Conservation (phyloP, 164 flowering plant genomes). For the Nymphaea thermarum region DNA sequence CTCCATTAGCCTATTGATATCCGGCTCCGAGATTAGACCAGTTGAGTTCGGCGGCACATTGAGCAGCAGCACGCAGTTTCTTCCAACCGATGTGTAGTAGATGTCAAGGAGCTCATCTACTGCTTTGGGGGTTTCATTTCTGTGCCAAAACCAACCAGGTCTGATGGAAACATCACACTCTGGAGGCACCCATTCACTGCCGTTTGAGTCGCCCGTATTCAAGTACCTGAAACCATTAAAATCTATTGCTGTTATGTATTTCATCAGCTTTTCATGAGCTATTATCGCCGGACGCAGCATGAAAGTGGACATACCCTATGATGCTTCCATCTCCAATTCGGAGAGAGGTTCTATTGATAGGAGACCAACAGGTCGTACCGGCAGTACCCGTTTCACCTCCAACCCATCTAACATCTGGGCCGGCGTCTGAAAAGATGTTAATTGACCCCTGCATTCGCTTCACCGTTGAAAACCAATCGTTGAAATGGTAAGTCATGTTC, state of each 20-base stretch:
- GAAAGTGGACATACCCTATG: no score
- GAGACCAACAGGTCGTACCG: conserved; percentile 77
- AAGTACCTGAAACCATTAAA: conserved; percentile 34
- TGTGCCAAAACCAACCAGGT: conserved; percentile 93
- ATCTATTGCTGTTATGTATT: no score
- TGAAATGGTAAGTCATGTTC: conserved; percentile 69
- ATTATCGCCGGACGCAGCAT: no score
- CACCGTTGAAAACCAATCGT: conserved; percentile 84
- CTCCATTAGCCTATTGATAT: conserved; percentile 37
- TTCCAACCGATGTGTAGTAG: conserved; percentile 81
- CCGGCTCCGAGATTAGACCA: conserved; percentile 62
- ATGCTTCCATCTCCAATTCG: conserved; percentile 15
- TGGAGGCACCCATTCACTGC: conserved; percentile 74
- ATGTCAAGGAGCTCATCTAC: conserved; percentile 52
- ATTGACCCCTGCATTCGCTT: conserved; percentile 71
- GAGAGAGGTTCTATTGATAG: conserved; percentile 48
- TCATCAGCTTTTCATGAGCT: no score
- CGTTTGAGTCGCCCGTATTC: conserved; percentile 57
- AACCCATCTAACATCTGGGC: conserved; percentile 87
- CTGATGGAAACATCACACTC: conserved; percentile 89
- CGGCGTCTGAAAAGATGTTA: conserved; percentile 88
- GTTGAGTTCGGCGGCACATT: conserved; percentile 84
- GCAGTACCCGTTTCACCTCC: conserved; percentile 78
- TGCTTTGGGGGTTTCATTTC: conserved; percentile 51
- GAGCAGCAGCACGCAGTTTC: conserved; percentile 67